These are phyloP conservation scores for Hyphochytrium catenoides DNA, from an alignment of 352 stramenopile species.

Conservation along the genomic window DNA sequence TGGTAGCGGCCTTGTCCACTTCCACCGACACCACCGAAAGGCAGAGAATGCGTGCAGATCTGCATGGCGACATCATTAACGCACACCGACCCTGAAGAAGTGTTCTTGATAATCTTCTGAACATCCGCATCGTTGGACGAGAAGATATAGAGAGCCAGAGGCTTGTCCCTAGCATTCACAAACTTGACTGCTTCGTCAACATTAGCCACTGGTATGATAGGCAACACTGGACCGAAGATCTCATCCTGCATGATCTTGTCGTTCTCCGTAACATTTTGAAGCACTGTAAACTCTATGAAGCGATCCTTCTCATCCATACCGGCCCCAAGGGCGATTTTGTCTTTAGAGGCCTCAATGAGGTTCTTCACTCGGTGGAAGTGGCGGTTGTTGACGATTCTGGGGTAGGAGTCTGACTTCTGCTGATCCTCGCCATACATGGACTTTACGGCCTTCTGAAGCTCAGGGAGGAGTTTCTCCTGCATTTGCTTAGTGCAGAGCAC, in stretches of 20 bases:
- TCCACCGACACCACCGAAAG: conserved; percentile 50
- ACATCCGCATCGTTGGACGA: conserved; percentile 14
- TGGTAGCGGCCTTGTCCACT: conserved; percentile 58
- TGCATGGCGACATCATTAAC: conserved; percentile 61
- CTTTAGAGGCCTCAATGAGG: no score
- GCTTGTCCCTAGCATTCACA: conserved; percentile 25
- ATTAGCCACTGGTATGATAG: conserved; percentile 32
- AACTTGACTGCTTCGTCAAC: conserved; percentile 32
- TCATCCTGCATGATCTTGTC: conserved; percentile 62
- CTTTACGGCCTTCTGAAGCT: no score
- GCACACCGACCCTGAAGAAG: conserved; percentile 23
- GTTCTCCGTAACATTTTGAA: conserved; percentile 35
- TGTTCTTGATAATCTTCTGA: conserved; percentile 19
- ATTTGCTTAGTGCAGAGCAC: conserved; percentile 51
- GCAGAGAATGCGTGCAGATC: conserved; percentile 24
- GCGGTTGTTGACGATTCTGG: no score
- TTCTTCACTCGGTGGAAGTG: no score
- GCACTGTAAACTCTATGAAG: no score
- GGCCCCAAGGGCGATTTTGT: no score
- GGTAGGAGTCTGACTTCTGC: no score
- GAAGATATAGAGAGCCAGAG: conserved; percentile 66
- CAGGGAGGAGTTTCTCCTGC: no score
- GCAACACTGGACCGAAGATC: conserved; percentile 60
- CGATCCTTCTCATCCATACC: no score
- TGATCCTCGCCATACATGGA: no score